Evolutionary conservation across 2,329 filamentous ascomycete species (phyloP), one percentile per base, ranked within the genome.

Genomic region (Taxawa tesnikishii): DNA sequence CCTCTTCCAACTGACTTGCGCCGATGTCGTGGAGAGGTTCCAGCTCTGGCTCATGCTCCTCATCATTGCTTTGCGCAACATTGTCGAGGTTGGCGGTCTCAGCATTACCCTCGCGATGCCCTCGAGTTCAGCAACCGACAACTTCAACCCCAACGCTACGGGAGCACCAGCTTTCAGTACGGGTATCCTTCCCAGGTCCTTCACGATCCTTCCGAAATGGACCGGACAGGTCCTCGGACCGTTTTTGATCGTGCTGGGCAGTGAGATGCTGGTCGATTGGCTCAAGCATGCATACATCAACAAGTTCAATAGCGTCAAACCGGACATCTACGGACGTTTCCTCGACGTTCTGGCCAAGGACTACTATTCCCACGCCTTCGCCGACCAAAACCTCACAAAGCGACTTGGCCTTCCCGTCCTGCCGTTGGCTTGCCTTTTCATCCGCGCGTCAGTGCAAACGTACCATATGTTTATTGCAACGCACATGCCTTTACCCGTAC

Each of bases 381-480:
- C 79, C 9, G 81, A 92, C 15, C 87, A 90, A 15, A 88, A 92
- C 15, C 65, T 98, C 2, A 94, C 84, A 4, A 82, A 87, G 37
- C 75, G 90, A 12, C 73, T 98, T 0, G 90, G 90, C 1, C 66
- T 98, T 1, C 90, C 90, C 0, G 79, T 96, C 17, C 81, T 98
- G 28, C 90, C 90, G 0, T 67, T 98, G 0, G 88, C 87, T 2
- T 96, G 87, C 45, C 75, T 98, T 29, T 94, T 98, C 57, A 90
- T 98, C 54, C 77, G 92, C 26, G 84, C 92, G 28, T 87, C 83
- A 1, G 71, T 96, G 26, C 90, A 98, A 54, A 94, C 88, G 5
- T 98, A 96, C 56, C 82, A 94, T 58, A 96, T 96, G 88, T 93
- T 96, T 50, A 70, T 96, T 10, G 83, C 87, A 3, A 87, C 83